Base-by-base conservation (phyloP, 495 filamentous ascomycete species). In the Lasiosphaeria miniovina region DNA sequence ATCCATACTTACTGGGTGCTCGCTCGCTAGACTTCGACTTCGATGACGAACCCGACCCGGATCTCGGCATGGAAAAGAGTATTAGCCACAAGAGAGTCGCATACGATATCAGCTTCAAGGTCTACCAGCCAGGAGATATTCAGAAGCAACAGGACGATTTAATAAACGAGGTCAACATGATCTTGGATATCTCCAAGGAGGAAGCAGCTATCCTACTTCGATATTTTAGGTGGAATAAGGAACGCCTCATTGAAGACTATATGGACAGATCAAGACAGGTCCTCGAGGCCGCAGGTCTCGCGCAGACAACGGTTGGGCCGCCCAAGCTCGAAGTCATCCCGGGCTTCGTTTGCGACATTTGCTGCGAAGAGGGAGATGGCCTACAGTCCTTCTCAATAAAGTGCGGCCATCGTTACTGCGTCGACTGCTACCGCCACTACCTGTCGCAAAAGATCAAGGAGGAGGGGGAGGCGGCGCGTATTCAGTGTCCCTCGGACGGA, bases 401-500 rank as follows among this genome's bases (percentile, higher is more conserved):
- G 61, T 98, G 94, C 69, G 90, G 87, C 0, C 94, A 98, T 74
- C 84, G 95, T n/a, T 98, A 94, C 68, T 98, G 94, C 61, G 88
- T 90, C 36, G 84, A 91, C 66, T 98, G 94, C 74, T 98, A 97
- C 70, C 80, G 86, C 38, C 91, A 96, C 46, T 98, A 98, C 66
- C 77, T 98, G 6, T 76, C 76, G 3, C 90, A 94, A 60, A 98
- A 98, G 77, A 96, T 98, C 64, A 87, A 87, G 58, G 91, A 90
- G 54, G 94, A 98, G 69, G 94, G 94, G 38, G 94, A 98, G 70
- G 92, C 94, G 0, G 91, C 92, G 34, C 84, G 93, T 41, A 98
- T 98, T 59, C 87, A 96, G 71, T 98, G 94, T 73, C 95, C 95
- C 3, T 83, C 88, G 7, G 89, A 93, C 54, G 85, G 82, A 10